Base-by-base conservation (phyloP, 106 monocot genomes). In the Alisma plantagoaquatica region DNA sequence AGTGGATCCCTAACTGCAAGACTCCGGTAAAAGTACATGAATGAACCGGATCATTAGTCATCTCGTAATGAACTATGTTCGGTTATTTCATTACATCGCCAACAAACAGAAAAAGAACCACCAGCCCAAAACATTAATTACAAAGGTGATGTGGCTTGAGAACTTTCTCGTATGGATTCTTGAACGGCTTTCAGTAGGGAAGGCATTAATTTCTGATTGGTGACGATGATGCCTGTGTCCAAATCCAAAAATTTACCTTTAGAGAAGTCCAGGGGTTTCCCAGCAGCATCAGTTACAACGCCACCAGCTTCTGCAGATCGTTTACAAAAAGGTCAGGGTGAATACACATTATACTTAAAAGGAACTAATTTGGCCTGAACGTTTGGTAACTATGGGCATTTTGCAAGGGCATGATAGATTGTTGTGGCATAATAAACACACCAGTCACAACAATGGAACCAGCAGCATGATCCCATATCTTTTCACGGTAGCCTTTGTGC, bases 381-480 rank as follows among this genome's bases (percentile, higher is more conserved):
- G n/a, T n/a, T n/a, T n/a, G n/a, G n/a, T n/a, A 47, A 18, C 1
- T 38, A 38, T 38, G 35, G 35, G 35, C 35, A 38, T 14, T 9
- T 17, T 46, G 16, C 19, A 18, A 4, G 45, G 12, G 4, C 3
- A 46, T 46, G 19, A 46, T 46, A 11, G 4, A 3, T n/a, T n/a
- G n/a, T 14, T 42, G 30, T n/a, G 19, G 17, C 16, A 20, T 15
- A 14, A 24, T 3, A 22, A 31, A 45, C 16, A 25, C 75, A 98
- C 96, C 96, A 51, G 89, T 71, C 27, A 99, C 81, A 32, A 90
- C 98, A 70, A 99, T 99, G 31, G 25, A 82, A 27, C 98, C 98
- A 48, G 98, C 90, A 15, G 98, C 98, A 80, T 98, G 90, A 47
- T 98, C 98, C 98, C 98, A 98, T 53, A 98, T 90, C 67, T 90